phyloP scores from a whole-genome alignment of 2,329 filamentous ascomycete species.

The Diaporthe sp. region DNA sequence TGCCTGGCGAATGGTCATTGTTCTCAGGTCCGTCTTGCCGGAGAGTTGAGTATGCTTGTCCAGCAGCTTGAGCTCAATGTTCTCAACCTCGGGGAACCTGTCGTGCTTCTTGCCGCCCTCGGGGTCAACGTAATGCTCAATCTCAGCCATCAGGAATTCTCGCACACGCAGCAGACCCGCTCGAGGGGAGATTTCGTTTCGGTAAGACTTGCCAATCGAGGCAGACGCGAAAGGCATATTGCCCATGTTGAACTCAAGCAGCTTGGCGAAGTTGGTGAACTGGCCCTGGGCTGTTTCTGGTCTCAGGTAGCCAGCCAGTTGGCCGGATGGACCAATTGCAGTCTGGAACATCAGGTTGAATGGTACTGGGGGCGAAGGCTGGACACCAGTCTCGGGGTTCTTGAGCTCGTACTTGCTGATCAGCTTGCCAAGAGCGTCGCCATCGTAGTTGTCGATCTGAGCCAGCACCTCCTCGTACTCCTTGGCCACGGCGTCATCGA shows the following conservation, averaged over 20 bases:
- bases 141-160: constrained; percentile 98
- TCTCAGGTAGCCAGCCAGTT: constrained; percentile 84
- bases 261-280: constrained; percentile 96
- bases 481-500: constrained; percentile 85
- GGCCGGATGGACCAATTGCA: constrained; percentile 90
- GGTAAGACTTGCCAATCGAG: constrained; percentile 96
- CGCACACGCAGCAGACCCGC: constrained; percentile 92
- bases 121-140: constrained; percentile 98
- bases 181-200: constrained; percentile 96
- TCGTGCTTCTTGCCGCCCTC: constrained; percentile 93
- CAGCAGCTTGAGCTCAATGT: constrained; percentile 85
- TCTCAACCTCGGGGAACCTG: constrained; percentile 86
- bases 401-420: constrained; percentile 93
- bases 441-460: constrained; percentile 94
- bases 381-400: constrained; percentile 83
- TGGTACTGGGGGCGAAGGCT: constrained; percentile 82
- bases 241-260: constrained; percentile 95
- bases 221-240: constrained; percentile 97
- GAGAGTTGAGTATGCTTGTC: constrained; percentile 87
- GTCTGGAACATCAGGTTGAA: constrained; percentile 99
- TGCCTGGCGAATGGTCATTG: constrained; percentile 84
- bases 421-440: constrained; percentile 84
- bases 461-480: constrained; percentile 94
- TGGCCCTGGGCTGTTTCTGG: constrained; percentile 98
- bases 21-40: constrained; percentile 81